Evolutionary conservation across 106 monocot species (phyloP).

Genomic region (Allium cepa): DNA sequence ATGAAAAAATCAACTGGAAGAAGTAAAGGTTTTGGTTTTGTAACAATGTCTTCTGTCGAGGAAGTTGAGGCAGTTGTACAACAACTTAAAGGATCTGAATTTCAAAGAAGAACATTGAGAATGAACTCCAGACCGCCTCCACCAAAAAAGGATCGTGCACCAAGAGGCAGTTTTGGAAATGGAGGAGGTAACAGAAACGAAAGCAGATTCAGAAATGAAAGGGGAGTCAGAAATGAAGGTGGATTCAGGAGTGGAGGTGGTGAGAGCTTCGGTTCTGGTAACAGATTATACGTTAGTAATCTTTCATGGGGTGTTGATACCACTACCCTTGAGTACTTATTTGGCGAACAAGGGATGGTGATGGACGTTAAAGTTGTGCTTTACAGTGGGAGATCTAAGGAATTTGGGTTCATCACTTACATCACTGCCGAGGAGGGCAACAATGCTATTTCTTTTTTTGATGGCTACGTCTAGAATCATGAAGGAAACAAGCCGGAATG

Average conservation of each 20-base stretch:
- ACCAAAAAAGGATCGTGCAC: constrained; percentile 31
- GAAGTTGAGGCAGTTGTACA: constrained; percentile 65
- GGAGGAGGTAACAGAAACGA: too few species aligned
- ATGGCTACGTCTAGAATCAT: constrained; percentile 83
- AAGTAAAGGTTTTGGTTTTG: constrained; percentile 92
- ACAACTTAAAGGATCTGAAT: constrained; percentile 67
- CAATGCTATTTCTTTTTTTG: constrained; percentile 54
- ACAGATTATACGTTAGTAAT: constrained; percentile 75
- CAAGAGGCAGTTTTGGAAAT: constrained; percentile 16
- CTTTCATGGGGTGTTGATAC: constrained; percentile 83
- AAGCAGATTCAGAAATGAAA: too few species aligned
- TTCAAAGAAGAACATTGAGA: constrained; percentile 65
- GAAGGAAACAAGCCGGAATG: too few species aligned
- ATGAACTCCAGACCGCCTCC: constrained; percentile 88
- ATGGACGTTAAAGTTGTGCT: constrained; percentile 68
- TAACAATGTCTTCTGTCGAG: constrained; percentile 73
- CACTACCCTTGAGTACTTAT: constrained; percentile 52
- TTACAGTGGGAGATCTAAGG: constrained; percentile 82
- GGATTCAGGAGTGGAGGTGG: constrained; percentile 20
- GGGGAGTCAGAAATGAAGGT: too few species aligned
- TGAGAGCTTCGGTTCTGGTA: constrained; percentile 6
- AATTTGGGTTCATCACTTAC: constrained; percentile 90
- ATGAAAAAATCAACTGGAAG: constrained; percentile 78
- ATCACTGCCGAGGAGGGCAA: constrained; percentile 54
- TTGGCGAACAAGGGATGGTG: constrained; percentile 73